A percentile compares a stretch with the other conserved stretches of the same genome.
phyloP scores from a whole-genome alignment of 2,329 filamentous ascomycete species.

The Penicillium sp. region DNA sequence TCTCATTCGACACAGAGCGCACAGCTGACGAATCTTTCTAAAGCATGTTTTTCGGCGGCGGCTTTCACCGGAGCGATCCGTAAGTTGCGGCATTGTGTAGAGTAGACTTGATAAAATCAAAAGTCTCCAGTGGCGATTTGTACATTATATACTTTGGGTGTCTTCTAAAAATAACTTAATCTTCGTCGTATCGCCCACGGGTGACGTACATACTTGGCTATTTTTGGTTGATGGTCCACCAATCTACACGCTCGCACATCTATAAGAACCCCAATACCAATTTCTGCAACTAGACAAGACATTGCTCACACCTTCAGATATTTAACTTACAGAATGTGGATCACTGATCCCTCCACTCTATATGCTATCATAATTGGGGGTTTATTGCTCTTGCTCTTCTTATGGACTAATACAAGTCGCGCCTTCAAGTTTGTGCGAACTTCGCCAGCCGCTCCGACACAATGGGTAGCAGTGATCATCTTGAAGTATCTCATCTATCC shows the following conservation, averaged over 20 bases:
- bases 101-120: conserved; percentile 1
- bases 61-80: conserved; percentile 8
- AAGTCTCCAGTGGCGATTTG: not conserved
- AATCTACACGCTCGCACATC: not conserved
- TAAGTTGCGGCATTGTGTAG: not conserved
- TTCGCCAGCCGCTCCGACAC: not conserved
- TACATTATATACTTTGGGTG: not conserved
- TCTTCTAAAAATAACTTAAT: conserved; percentile 2
- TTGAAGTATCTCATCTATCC: conserved; percentile 13
- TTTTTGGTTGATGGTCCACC: not conserved
- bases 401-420: not conserved
- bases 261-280: not conserved
- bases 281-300: not conserved
- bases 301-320: not conserved
- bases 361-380: not conserved
- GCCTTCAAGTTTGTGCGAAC: not conserved
- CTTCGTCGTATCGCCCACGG: not conserved
- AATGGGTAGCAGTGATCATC: not conserved
- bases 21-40: conserved; percentile 12
- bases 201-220: not conserved
- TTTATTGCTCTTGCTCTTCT: not conserved
- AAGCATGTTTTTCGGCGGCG: conserved; percentile 11
- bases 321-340: not conserved
- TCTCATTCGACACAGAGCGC: conserved; percentile 1
- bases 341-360: not conserved